Evolutionary conservation across 2,329 filamentous ascomycete genomes (phyloP).

Genomic region (Colletotrichum chrysophilum): DNA sequence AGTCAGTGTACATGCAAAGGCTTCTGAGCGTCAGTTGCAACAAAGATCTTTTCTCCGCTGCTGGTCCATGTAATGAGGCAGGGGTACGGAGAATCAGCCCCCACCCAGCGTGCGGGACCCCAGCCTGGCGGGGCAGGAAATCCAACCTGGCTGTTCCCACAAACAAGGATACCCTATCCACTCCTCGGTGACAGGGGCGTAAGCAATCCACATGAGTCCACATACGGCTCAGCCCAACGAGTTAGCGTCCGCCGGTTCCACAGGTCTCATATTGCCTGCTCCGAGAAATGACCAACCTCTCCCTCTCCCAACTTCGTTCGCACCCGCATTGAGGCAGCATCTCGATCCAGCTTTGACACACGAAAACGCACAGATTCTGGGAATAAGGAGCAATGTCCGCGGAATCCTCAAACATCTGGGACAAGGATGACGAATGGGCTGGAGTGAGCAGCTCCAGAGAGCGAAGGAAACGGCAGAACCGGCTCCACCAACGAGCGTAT

Average conservation of each 20-base stretch:
- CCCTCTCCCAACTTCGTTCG: background rate
- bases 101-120: accelerated
- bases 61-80: background rate
- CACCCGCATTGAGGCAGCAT: background rate
- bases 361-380: background rate
- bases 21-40: too few relatives aligned
- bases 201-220: background rate
- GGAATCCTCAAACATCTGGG: background rate
- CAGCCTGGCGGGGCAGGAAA: accelerated
- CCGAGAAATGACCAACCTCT: background rate
- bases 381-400: background rate
- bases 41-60: background rate
- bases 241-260: background rate
- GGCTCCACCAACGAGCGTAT: slow-evolving; percentile 29
- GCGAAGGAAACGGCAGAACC: slow-evolving; percentile 30
- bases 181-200: background rate
- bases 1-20: too few relatives aligned
- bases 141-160: background rate
- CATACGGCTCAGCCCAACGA: background rate
- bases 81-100: background rate
- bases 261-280: background rate
- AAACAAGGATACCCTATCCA: background rate
- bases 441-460: slow-evolving; percentile 23
- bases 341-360: background rate
- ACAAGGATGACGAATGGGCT: slow-evolving; percentile 28